These are phyloP conservation scores for Lophium mytilinum DNA, from an alignment of 495 filamentous ascomycete species.

Conservation along the genomic window DNA sequence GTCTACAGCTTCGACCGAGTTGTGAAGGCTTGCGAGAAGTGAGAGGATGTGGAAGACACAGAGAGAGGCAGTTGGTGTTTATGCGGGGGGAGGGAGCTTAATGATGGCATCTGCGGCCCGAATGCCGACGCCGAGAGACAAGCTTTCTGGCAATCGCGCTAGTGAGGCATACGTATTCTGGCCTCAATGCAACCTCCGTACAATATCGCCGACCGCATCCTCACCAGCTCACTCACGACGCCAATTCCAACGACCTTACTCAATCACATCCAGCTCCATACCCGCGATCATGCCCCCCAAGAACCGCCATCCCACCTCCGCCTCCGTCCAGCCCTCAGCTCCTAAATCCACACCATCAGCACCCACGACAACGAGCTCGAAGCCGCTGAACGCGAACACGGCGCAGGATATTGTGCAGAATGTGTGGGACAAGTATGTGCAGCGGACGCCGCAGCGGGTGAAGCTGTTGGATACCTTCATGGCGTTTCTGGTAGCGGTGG, in stretches of 20 bases:
- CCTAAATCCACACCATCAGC: conserved; percentile 28
- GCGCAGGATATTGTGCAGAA: conserved; percentile 45
- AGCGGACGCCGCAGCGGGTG: conserved; percentile 77
- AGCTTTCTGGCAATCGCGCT: no score
- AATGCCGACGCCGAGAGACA: no score
- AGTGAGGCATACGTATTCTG: no score
- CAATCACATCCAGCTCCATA: background rate
- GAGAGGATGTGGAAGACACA: no score
- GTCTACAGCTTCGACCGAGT: background rate
- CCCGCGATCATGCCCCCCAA: conserved; percentile 42
- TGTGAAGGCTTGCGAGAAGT: no score
- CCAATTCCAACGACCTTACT: background rate
- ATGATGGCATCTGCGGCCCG: no score
- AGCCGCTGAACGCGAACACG: conserved; percentile 34
- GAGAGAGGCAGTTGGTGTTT: no score
- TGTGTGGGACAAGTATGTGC: conserved; percentile 67
- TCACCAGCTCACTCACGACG: no score
- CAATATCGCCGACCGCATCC: no score
- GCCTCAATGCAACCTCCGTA: no score
- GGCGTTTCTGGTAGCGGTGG: conserved; percentile 78
- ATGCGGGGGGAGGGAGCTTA: no score
- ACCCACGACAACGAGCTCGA: conserved; percentile 10
- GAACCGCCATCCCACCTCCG: conserved; percentile 29
- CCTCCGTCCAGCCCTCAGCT: conserved; percentile 37
- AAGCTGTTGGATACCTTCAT: conserved; percentile 91